Evolutionary conservation across 441 rosid species (phyloP), one percentile per base, ranked within the genome.

Genomic region (Erysimum cheiri): DNA sequence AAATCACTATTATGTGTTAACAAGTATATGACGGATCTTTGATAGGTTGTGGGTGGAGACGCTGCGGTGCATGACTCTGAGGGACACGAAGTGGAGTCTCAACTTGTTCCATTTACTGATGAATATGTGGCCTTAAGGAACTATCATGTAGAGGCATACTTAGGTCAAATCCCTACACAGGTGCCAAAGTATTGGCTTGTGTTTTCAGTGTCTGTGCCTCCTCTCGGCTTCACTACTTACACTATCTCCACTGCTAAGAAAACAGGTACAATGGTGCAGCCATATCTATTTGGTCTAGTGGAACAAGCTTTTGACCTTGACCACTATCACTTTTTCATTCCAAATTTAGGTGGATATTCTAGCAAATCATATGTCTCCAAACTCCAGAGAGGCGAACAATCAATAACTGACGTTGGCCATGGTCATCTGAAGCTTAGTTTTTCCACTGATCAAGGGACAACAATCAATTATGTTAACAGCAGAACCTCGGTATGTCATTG

Each of bases 171-270:
- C 48, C 89, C 97, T n/a, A 69, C 66, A 28, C 82, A 69, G 76
- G 80, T 80, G 47, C 98, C 97, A 4, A 91, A 88, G 72, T 90
- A 86, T 81, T 87, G 92, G 97, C 90, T 96, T 70, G 93, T 92
- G 71, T 96, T 96, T 79, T 41, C 87, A 12, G 95, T 79, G 26
- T 84, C 91, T 63, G 89, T 87, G 37, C 98, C 98, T 64, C 93
- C 99, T 60, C 89, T 96, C 67, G 99, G 98, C 77, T 96, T 90
- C 89, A 88, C 81, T 81, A 88, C 95, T 47, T 96, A 93, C 79
- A 78, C 82, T 37, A 80, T 96, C 75, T 89, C 96, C 55, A 77
- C 69, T 72, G 80, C 90, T 75, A 80, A 83, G 86, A 78, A 44
- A 47, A 39, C 88, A 89, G 98, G 98, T 93, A 80, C 54, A 59